phyloP scores from a whole-genome alignment of 2,329 filamentous ascomycete species.

The Diplodia mutila region DNA sequence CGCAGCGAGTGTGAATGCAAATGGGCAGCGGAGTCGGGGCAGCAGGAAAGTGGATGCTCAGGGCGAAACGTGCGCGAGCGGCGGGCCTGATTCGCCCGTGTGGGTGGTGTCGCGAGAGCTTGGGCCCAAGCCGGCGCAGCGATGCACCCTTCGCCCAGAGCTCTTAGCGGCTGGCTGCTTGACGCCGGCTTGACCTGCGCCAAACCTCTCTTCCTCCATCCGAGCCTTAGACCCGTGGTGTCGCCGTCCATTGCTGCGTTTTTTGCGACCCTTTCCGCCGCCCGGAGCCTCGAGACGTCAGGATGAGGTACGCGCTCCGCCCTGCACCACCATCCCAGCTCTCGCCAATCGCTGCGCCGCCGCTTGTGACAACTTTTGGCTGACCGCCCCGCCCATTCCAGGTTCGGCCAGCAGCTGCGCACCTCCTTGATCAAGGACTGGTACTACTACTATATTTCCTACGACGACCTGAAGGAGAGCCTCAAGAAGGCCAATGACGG shows the following conservation, averaged over 20 bases:
- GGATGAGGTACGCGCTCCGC: constrained; percentile 11
- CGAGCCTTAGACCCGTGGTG: neutral
- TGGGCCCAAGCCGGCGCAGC: constrained; percentile 1
- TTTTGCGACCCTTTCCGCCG: neutral
- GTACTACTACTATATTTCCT: constrained; percentile 97
- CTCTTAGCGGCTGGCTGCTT: constrained; percentile 16
- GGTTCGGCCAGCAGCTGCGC: constrained; percentile 95
- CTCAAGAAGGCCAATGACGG: constrained; percentile 70
- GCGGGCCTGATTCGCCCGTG: constrained; percentile 16
- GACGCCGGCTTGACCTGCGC: neutral
- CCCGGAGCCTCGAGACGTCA: neutral
- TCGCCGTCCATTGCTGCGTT: neutral
- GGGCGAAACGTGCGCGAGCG: constrained; percentile 11
- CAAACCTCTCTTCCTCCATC: constrained; percentile 5
- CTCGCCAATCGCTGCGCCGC: neutral
- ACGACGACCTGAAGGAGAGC: constrained; percentile 87
- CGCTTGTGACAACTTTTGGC: neutral
- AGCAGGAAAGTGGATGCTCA: constrained; percentile 4
- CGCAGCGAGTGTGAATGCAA: neutral
- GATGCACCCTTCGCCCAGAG: constrained; percentile 9
- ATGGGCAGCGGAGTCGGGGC: too few species aligned
- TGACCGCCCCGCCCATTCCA: constrained; percentile 36
- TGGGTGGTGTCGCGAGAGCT: constrained; percentile 14
- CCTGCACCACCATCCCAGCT: constrained; percentile 8
- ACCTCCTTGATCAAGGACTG: constrained; percentile 97